Evolutionary conservation across 768 basidiomycete species (phyloP), one percentile per base, ranked within the genome.

Genomic region (Lentinus brumalis): DNA sequence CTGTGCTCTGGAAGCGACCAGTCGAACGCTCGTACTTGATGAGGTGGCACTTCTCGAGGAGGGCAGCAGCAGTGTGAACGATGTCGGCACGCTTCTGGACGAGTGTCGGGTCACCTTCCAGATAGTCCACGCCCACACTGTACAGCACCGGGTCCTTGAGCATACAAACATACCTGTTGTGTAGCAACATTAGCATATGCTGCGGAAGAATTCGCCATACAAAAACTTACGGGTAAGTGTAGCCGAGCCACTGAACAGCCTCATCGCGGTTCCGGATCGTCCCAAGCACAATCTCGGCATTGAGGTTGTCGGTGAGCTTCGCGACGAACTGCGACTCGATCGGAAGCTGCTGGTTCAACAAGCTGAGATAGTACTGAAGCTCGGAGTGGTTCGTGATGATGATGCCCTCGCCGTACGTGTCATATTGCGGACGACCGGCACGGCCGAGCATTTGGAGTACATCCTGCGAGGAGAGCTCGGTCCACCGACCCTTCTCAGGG

Each of bases 351-450:
- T 97, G 95, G 70, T 98, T 98, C 79, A 97, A 78, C 75, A 98
- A 79, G 67, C 89, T 92, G 29, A 98, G 81, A 71, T 98, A 99
- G 73, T 98, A 99, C 74, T 98, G 97, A 44, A 99, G 81, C 73
- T 99, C 97, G 2, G 89, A 85, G 69, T 98, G 96, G 71, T 96
- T 98, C 44, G 97, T 99, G 76, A 98, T 98, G 74, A 99, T 97
- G 69, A 97, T 91, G 47, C 97, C 97, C 76, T 98, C 96, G 26
- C 97, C 96, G 67, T 85, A 96, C 0, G 95, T 97, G 73, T 99
- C 96, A 75, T 89, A 98, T 73, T 98, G 96, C 14, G 96, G 97
- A 54, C 96, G 86, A 70, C 97, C 97, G 3, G 97, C 97, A 67
- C 96, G 89, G 50, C 97, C 97, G 3, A 98, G 87, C 97, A 99